Base-by-base conservation (phyloP, 345 rosid genomes). In the Boechera retrofracta region DNA sequence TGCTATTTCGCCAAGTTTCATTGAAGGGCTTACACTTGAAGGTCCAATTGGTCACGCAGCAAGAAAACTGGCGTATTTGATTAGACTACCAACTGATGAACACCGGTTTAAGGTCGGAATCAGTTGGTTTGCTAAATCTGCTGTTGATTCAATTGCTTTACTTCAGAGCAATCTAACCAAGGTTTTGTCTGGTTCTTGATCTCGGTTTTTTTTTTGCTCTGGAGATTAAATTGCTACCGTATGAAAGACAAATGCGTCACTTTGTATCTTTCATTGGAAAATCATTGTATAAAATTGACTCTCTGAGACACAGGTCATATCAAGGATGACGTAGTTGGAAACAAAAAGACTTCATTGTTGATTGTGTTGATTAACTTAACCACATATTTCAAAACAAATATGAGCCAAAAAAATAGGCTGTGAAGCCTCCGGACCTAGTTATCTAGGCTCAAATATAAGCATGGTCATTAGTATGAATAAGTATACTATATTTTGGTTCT, bases 21-120 rank as follows among this genome's bases (percentile, higher is more conserved):
- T 89, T 12, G 98, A 94, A 57, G 97, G 98, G 53, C 80, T 92
- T 71, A 94, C 97, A 5, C 82, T 94, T 35, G 98, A 92, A 53
- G 98, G 97, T 8, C 90, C 95, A 5, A 51, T 90, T 77, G 98
- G 98, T 66, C 97, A 92, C 67, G 74, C 95, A 16, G 98, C 91
- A 0, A 88, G 98, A 80, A 94, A 94, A 80, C 8, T 90, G 47
- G 97, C 94, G 7, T 94, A 92, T 83, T 85, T 94, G 79, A 79
- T 88, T 29, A 84, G 98, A 75, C 83, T 94, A 72, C 98, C 97
- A 1, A 94, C 97, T 6, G 95, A 92, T 51, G 97, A 92, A 83
- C 98, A 94, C 82, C 83, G 97, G 67, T 24, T 92, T 36, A 94
- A 89, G 83, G 97, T 94, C 18, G 97, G 97, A 16, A 68, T 92